Base-by-base conservation (phyloP, 768 basidiomycete species). In the Leucosporidium yakuticum region DNA sequence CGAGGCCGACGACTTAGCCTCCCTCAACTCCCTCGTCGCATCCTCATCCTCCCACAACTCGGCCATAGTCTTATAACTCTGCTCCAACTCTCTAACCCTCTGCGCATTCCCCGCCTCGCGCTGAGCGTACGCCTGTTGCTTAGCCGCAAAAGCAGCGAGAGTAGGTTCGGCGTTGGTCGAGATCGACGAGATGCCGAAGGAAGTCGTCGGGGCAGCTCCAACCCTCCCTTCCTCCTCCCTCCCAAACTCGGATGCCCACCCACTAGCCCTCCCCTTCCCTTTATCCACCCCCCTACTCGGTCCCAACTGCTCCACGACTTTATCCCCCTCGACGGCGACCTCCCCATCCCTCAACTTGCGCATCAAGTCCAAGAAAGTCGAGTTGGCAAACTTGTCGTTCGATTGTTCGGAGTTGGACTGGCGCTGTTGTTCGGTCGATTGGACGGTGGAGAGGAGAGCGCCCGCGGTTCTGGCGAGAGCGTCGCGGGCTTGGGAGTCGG, bases 281-380 rank as follows among this genome's bases (percentile, higher is more conserved):
- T 48, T 74, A 44, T 12, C 39, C 11, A 29, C 58, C 74, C 57
- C 81, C 81, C 60, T 57, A 54, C n/a, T n/a, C n/a, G n/a, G n/a
- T n/a, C n/a, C n/a, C n/a, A n/a, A n/a, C n/a, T n/a, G n/a, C n/a
- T n/a, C n/a, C n/a, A n/a, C n/a, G n/a, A n/a, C n/a, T n/a, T 86
- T 79, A 75, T 92, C 87, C 25, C 88, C 89, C 58, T 89, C 86
- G 4, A 95, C 87, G 21, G 86, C 82, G 50, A 91, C 82, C 74
- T 88, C 84, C 12, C 86, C 84, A 78, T 93, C 92, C 49, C 90
- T 82, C 64, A 96, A 79, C 77, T 90, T 86, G 61, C 83, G 84
- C 92, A 96, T 95, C 32, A 96, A 82, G 27, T 83, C 83, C 82
- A 96, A 81, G 77, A 96, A 96, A 67, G 84, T 83, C 77, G 90